Base-by-base conservation (phyloP, 23 red algal species). In the Gracilaria domingensis region DNA sequence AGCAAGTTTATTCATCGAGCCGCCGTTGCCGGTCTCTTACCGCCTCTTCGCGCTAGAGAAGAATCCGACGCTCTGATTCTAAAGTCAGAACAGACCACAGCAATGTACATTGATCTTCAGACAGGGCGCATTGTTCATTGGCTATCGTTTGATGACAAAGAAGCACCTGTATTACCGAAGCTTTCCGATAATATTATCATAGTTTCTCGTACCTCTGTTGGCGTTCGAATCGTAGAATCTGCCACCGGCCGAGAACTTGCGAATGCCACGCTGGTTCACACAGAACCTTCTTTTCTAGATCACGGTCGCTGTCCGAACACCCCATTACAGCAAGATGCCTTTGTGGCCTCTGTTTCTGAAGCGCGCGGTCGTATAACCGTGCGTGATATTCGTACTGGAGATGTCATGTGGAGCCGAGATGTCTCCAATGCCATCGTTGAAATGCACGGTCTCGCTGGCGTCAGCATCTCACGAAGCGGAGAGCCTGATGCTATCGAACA, bases 221-320 rank as follows among this genome's bases (percentile, higher is more conserved):
- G 85, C 26, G 86, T 95, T 34, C 32, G 93, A 38, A 78, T 95
- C 13, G 39, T 89, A 28, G 83, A 95, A 48, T 71, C 81, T 54
- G 74, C 48, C 17, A 95, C 42, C 20, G 93, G 93, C 36, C 58
- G 57, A 47, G 51, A 75, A 57, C 39, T 90, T 20, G 93, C 86
- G 16, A 95, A 95, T 30, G 93, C 93, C 6, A 79, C 85, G 29
- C 75, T 95, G 49, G 59, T 84, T 29, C 93, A 95, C 42, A 84
- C 86, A 35, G 73, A 80, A 26, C 93, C 93, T 2, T 84, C 76
- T 18, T 88, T 90, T 51, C 47, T 89, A 28, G 66, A 85, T 23
- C 74, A 76, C 32, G 93, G 70, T 24, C 66, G 65, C 44, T 95
- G 93, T 70, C 61, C 88, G 36, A 79, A 56, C 37, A 44, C 25